phyloP scores from a whole-genome alignment of 805 yeast species.

The Candida lessepsii region DNA sequence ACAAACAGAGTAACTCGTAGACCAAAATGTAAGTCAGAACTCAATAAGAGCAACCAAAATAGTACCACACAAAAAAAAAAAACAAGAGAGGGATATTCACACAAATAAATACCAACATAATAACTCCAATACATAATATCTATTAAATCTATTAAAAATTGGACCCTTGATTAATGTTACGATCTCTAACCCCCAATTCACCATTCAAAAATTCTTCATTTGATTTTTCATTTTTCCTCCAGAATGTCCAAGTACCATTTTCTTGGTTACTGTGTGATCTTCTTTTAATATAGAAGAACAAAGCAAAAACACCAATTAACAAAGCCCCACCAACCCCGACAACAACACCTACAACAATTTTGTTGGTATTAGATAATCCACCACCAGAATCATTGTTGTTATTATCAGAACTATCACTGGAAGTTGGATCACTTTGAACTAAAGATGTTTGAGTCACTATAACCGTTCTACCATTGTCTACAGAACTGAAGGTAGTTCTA shows the following conservation, averaged over 20 bases:
- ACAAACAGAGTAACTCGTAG: too few species aligned
- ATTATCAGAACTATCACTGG: slow-evolving; percentile 19
- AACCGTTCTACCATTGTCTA: slow-evolving; percentile 36
- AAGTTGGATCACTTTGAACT: slow-evolving; percentile 22
- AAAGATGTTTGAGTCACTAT: slow-evolving; percentile 41
- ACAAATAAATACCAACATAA: too few species aligned
- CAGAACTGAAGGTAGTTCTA: slow-evolving; percentile 30
- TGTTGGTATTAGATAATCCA: slow-evolving; percentile 42
- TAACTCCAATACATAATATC: not conserved
- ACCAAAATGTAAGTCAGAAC: too few species aligned
- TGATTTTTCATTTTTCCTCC: slow-evolving; percentile 46
- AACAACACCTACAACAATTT: slow-evolving; percentile 46
- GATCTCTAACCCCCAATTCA: slow-evolving; percentile 47
- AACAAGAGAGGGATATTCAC: too few species aligned
- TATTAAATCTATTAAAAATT: slow-evolving; percentile 28
- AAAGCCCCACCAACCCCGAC: slow-evolving; percentile 48
- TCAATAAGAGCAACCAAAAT: too few species aligned
- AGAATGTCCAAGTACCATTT: slow-evolving; percentile 45
- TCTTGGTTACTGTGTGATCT: slow-evolving; percentile 30
- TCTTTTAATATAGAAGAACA: slow-evolving; percentile 35
- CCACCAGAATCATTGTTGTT: slow-evolving; percentile 16
- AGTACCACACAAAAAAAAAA: too few species aligned
- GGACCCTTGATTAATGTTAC: slow-evolving; percentile 47
- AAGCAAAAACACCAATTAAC: slow-evolving; percentile 32
- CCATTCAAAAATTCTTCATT: slow-evolving; percentile 43